Percentiles rank a stretch among this genome's conserved stretches.
phyloP scores from a whole-genome alignment of 2,329 filamentous ascomycete species.

The Magnaporthiopsis rhizophila region DNA sequence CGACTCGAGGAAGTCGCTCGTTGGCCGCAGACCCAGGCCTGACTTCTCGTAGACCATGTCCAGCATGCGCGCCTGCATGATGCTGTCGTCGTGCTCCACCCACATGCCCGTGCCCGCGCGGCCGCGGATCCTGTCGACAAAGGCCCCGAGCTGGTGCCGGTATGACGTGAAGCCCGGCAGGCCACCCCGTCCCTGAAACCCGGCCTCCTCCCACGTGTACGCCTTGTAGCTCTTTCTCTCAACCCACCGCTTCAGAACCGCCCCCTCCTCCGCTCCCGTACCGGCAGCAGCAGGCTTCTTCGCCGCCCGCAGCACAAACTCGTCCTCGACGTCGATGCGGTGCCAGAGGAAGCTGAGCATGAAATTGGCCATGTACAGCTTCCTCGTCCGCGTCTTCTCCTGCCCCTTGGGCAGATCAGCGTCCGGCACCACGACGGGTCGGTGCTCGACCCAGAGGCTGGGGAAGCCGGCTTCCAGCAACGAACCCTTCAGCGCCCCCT shows the following conservation, averaged over 20 bases:
- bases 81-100: slow-evolving; percentile 32
- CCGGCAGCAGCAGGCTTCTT: slow-evolving; percentile 10
- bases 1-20: slow-evolving; percentile 9
- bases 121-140: slow-evolving; percentile 36
- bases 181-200: slow-evolving; percentile 19
- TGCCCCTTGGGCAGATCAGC: slow-evolving; percentile 11
- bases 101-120: slow-evolving; percentile 28
- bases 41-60: slow-evolving; percentile 37
- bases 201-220: slow-evolving; percentile 26
- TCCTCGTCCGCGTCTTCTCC: slow-evolving; percentile 18
- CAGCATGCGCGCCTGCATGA: slow-evolving; percentile 36
- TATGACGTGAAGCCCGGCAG: slow-evolving; percentile 35
- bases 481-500: slow-evolving; percentile 9
- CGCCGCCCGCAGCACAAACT: slow-evolving; percentile 20
- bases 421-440: slow-evolving; percentile 17
- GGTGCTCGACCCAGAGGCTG: slow-evolving; percentile 14
- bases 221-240: slow-evolving; percentile 21
- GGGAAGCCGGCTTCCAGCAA: slow-evolving; percentile 11
- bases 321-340: slow-evolving; percentile 28
- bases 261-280: slow-evolving; percentile 6
- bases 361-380: slow-evolving; percentile 21
- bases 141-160: slow-evolving; percentile 38
- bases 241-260: slow-evolving; percentile 16
- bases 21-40: slow-evolving; percentile 16
- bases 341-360: slow-evolving; percentile 23